Evolutionary conservation across 495 filamentous ascomycete species (phyloP).

Genomic region (Corynascus novoguineensis): DNA sequence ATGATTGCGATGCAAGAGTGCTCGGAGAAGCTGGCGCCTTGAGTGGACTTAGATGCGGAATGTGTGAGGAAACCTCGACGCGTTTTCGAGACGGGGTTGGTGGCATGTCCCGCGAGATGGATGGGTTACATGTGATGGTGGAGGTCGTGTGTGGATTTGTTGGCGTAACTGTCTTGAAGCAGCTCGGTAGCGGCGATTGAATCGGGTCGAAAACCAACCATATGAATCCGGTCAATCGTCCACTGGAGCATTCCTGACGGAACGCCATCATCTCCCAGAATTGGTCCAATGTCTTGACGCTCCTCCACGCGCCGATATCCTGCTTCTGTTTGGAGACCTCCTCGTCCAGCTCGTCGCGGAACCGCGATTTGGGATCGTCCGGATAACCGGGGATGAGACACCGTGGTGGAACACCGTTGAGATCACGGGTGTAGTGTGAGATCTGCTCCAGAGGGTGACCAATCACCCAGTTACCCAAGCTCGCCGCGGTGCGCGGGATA

Average conservation of each 20-base stretch:
- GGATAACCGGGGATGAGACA: conserved; percentile 88
- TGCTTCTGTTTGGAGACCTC: conserved; percentile 42
- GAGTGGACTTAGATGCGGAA: conserved; percentile 22
- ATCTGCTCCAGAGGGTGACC: conserved; percentile 54
- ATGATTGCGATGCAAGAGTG: conserved; percentile 8
- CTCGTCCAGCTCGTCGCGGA: conserved; percentile 81
- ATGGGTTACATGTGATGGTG: conserved; percentile 23
- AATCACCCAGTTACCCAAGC: conserved; percentile 46
- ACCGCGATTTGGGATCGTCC: conserved; percentile 93
- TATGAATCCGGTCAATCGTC: conserved; percentile 84
- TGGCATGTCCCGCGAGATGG: conserved; percentile 17
- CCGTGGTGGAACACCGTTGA: conserved; percentile 60
- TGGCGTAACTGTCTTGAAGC: neutral
- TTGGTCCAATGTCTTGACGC: conserved; percentile 72
- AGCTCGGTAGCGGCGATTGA: neutral
- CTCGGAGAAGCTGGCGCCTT: conserved; percentile 14
- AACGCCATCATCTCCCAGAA: conserved; percentile 99
- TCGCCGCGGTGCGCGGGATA: conserved; percentile 39
- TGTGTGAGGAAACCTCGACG: conserved; percentile 15
- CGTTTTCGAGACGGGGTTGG: conserved; percentile 32
- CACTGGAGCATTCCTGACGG: conserved; percentile 89
- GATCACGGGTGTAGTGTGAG: conserved; percentile 60
- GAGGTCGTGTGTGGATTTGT: conserved; percentile 14
- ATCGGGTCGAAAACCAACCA: conserved; percentile 75
- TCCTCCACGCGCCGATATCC: conserved; percentile 67